Evolutionary conservation across 371 early-diverging fungal genomes (phyloP), one percentile per base, ranked within the genome.

Genomic region (Actinomucor elegans): DNA sequence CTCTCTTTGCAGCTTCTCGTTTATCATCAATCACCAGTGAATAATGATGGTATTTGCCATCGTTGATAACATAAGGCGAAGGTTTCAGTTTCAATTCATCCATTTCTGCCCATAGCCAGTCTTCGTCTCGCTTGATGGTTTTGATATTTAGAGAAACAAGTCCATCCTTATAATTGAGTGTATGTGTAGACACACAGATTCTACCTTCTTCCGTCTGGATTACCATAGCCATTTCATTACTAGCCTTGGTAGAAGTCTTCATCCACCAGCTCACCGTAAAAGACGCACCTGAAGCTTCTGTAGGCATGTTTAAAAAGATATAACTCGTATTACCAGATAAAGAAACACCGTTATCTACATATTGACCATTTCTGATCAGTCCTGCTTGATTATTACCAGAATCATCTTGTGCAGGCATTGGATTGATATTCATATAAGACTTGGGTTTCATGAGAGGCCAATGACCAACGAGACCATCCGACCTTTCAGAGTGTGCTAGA

Each of bases 231-330:
- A 64, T 64, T 18, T 43, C 31, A 11, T 64, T 64, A 46, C 59
- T 48, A 11, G 61, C 52, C 28, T 44, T 55, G 6, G 31, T 57
- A 0, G 50, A 15, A 17, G 70, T 64, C 43, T 68, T 70, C 75
- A 78, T 74, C 71, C 73, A 70, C 73, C 75, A 78, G 20, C 69
- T 67, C 1, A 78, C 71, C 10, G 75, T 73, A 31, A 78, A 15
- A 5, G 57, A 28, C 10, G 59, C 49, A 24, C 49, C 35, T 0
- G 55, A 50, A 6, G 61, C 65, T 29, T 61, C 55, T 5, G 55
- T 61, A 2, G 79, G 79, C 37, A 75, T 24, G 2, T 53, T 43
- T 8, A 78, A 42, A 33, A 73, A 75, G 4, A 75, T 45, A 32
- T 78, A 78, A 38, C 66, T 65, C 10, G 60, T 50, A 42, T 62